Evolutionary conservation across 2,329 filamentous ascomycete species (phyloP).

Genomic region (Paraconiothyrium brasiliense): DNA sequence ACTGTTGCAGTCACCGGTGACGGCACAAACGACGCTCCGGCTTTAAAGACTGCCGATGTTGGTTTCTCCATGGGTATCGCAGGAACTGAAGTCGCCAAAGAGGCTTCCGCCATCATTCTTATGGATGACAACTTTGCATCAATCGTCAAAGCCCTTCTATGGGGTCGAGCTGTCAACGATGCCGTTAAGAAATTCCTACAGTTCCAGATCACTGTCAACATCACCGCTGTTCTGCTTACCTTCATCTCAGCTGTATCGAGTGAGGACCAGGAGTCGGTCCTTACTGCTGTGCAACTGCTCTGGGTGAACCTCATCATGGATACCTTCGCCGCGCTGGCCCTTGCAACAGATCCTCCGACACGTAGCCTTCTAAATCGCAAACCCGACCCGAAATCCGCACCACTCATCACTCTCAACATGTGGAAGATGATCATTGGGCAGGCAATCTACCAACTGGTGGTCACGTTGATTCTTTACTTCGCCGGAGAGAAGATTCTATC

Average conservation of each 20-base stretch:
- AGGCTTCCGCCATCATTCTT: constrained; percentile 81
- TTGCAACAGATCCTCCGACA: constrained; percentile 90
- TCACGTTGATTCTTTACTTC: constrained; percentile 85
- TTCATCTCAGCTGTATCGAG: constrained; percentile 87
- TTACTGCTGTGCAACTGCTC: constrained; percentile 89
- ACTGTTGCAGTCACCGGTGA: constrained; percentile 84
- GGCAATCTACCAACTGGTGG: constrained; percentile 83
- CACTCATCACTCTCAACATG: constrained; percentile 88
- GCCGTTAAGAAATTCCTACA: constrained; percentile 50
- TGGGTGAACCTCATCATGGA: constrained; percentile 99
- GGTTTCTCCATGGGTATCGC: constrained; percentile 85
- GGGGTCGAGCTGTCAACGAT: constrained; percentile 63
- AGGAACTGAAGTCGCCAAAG: constrained; percentile 82
- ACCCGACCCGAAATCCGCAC: constrained; percentile 76
- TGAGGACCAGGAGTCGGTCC: constrained; percentile 73
- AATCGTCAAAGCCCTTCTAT: constrained; percentile 80
- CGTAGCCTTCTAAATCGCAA: constrained; percentile 82
- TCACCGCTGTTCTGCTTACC: constrained; percentile 86
- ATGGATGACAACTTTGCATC: constrained; percentile 87
- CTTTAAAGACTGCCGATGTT: constrained; percentile 79
- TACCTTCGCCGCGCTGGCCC: constrained; percentile 86
- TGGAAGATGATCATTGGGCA: constrained; percentile 99
- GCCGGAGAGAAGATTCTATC: constrained; percentile 70
- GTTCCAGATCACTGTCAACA: constrained; percentile 82
- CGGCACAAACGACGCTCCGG: constrained; percentile 81